These are phyloP conservation scores for Solanum lycopersicoides DNA, from an alignment of 257 asterid genomes.

Conservation along the genomic window DNA sequence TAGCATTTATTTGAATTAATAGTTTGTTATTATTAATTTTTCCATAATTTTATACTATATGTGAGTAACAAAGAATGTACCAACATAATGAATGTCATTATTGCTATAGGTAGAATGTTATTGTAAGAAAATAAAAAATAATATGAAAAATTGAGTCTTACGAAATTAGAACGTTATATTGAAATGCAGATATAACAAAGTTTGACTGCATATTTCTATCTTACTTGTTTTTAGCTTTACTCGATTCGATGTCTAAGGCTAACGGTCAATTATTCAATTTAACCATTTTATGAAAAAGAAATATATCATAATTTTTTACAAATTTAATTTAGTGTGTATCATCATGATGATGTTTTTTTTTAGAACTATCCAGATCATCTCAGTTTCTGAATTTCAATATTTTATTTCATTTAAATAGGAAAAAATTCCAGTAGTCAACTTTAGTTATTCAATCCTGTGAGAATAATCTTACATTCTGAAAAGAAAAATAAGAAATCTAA, in stretches of 20 bases:
- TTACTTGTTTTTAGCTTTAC: neutral
- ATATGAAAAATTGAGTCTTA: neutral
- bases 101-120: neutral
- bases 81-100: neutral
- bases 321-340: neutral
- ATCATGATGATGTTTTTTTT: neutral
- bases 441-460: neutral
- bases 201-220: neutral
- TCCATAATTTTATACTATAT: too few relatives aligned
- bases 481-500: neutral
- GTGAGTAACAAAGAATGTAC: neutral
- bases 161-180: too few relatives aligned
- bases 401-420: neutral
- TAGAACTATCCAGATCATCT: neutral
- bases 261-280: neutral
- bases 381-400: neutral
- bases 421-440: neutral
- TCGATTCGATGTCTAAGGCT: neutral
- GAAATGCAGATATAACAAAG: too few relatives aligned
- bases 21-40: too few relatives aligned
- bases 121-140: too few relatives aligned
- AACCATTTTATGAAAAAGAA: neutral
- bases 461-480: neutral
- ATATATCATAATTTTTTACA: neutral
- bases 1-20: too few relatives aligned